Evolutionary conservation across 192 early-diverging fungal species (phyloP).

Genomic region (Backusella morwellensis): DNA sequence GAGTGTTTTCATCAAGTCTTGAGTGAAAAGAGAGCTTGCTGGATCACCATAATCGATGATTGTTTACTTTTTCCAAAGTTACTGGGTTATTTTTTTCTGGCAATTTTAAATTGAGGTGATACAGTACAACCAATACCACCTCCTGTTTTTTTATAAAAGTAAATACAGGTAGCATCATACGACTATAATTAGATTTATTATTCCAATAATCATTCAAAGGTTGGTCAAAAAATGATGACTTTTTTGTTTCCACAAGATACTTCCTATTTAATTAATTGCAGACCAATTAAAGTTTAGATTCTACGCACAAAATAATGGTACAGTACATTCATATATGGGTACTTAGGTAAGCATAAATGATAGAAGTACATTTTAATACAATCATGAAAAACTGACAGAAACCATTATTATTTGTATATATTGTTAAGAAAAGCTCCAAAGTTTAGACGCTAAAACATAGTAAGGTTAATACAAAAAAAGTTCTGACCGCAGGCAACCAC

Average conservation of each 20-base stretch:
- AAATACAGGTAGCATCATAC: neutral
- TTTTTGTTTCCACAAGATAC: conserved; percentile 7
- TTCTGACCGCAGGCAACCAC: neutral
- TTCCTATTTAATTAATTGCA: neutral
- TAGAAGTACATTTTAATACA: conserved; percentile 1
- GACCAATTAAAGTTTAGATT: conserved; percentile 4
- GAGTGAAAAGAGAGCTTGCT: neutral
- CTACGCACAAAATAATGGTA: conserved; percentile 6
- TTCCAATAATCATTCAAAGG: neutral
- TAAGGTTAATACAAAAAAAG: neutral
- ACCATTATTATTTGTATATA: neutral
- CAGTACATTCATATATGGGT: neutral
- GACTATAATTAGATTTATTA: conserved; percentile 6
- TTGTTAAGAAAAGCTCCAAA: neutral
- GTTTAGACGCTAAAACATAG: neutral
- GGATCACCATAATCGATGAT: neutral
- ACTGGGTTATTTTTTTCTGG: neutral
- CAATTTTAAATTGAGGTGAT: conserved; percentile 2
- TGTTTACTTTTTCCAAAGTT: neutral
- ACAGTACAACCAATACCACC: neutral
- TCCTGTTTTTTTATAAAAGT: conserved; percentile 7
- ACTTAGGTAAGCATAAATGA: conserved; percentile 6
- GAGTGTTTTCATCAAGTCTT: neutral
- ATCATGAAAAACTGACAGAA: neutral
- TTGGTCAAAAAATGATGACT: neutral